Conservation (phyloP, 2,329 filamentous ascomycete species). For the Cercospora citrullina region DNA sequence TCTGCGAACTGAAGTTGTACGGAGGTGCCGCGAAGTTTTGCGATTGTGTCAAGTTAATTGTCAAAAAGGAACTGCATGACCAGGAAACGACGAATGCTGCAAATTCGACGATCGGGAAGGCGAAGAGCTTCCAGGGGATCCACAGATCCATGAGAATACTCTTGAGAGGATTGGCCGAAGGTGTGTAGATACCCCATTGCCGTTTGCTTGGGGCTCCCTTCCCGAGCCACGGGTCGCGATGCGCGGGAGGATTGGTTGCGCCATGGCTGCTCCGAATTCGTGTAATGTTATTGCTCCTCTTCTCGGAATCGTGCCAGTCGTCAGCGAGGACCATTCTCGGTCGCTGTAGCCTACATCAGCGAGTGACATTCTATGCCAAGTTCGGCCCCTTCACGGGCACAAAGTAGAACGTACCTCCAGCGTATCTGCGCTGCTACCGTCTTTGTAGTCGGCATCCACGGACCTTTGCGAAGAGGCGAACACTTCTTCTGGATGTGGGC, state of each 20-base stretch:
- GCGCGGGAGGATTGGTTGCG: slow-evolving; percentile 7
- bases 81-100: slow-evolving; percentile 63
- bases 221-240: slow-evolving; percentile 56
- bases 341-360: not conserved
- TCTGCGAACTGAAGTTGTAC: slow-evolving; percentile 54
- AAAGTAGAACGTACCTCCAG: slow-evolving; percentile 12
- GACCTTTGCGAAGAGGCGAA: slow-evolving; percentile 16
- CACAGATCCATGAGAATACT: slow-evolving; percentile 57
- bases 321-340: slow-evolving; percentile 23
- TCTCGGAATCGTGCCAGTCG: slow-evolving; percentile 30
- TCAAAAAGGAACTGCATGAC: slow-evolving; percentile 59
- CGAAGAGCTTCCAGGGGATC: slow-evolving; percentile 62
- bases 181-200: slow-evolving; percentile 58
- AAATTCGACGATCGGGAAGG: slow-evolving; percentile 64
- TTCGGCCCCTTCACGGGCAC: not conserved
- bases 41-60: slow-evolving; percentile 60
- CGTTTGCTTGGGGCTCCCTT: slow-evolving; percentile 55
- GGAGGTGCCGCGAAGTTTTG: slow-evolving; percentile 58
- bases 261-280: slow-evolving; percentile 23
- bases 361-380: not conserved
- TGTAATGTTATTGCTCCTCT: slow-evolving; percentile 27
- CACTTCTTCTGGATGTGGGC: slow-evolving; percentile 42
- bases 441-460: slow-evolving; percentile 19
- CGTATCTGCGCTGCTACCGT: slow-evolving; percentile 11
- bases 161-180: slow-evolving; percentile 48